A percentile compares a stretch with the other conserved stretches of the same genome.
Conservation (phyloP, 805 yeast genomes). For the Sungouiozyma ichnusensis region DNA sequence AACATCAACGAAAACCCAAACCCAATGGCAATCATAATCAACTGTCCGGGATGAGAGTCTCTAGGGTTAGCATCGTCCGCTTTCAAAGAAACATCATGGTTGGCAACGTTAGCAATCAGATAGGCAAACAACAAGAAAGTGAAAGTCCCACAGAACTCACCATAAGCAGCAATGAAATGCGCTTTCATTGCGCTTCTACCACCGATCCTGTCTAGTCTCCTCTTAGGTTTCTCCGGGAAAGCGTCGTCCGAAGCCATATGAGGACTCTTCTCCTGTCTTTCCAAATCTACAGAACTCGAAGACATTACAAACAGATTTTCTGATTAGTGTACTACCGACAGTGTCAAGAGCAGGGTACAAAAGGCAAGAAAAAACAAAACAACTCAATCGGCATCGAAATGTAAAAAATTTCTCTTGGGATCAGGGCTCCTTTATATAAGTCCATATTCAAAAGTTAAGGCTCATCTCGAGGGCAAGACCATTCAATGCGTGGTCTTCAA, state of each 20-base stretch:
- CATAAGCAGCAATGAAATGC: constrained; percentile 57
- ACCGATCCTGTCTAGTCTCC: constrained; percentile 22
- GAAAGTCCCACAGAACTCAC: constrained; percentile 82
- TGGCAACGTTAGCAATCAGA: constrained; percentile 76
- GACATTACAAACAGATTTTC: no score
- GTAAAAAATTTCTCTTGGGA: no score
- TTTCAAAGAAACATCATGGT: constrained; percentile 36
- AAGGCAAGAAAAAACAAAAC: no score
- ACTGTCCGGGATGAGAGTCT: constrained; percentile 53
- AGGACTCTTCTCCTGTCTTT: constrained; percentile 2
- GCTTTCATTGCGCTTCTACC: constrained; percentile 39
- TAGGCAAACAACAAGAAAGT: constrained; percentile 75
- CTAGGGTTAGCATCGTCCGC: constrained; percentile 23
- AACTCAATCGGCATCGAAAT: no score
- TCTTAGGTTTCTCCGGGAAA: constrained; percentile 3
- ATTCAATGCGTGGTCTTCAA: no score
- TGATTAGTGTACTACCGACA: no score
- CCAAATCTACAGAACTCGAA: constrained; percentile 2
- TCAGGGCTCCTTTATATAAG: no score
- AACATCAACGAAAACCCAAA: constrained; percentile 75
- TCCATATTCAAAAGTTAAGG: no score
- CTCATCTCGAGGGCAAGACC: no score
- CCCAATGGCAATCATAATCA: constrained; percentile 74
- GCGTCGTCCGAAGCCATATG: constrained; percentile 6
- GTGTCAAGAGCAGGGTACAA: no score